Conservation (phyloP, 345 rosid species). For the Mercurialis annua region DNA sequence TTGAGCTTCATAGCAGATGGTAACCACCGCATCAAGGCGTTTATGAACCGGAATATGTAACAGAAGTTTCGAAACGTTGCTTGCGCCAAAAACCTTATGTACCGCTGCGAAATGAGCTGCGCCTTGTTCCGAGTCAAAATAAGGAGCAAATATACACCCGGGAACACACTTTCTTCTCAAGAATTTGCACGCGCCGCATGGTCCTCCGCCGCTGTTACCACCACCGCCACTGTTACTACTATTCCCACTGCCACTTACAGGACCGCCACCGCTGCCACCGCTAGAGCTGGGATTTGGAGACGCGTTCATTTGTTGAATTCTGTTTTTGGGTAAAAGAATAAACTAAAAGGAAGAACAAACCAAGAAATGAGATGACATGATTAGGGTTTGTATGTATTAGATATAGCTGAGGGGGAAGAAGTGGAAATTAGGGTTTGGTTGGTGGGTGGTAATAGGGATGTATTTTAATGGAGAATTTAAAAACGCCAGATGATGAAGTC, state of each 20-base stretch:
- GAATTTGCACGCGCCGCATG: conserved; percentile 36
- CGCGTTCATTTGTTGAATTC: conserved; percentile 42
- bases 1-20: conserved; percentile 32
- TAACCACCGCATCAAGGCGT: conserved; percentile 27
- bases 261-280: conserved; percentile 36
- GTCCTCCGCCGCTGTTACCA: conserved; percentile 13
- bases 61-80: conserved; percentile 32
- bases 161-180: conserved; percentile 33
- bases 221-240: background rate
- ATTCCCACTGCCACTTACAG: conserved; percentile 27
- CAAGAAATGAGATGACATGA: background rate
- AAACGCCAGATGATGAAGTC: conserved; percentile 42
- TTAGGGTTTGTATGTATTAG: conserved; percentile 12
- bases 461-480: conserved; percentile 28
- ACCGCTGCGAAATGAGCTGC: conserved; percentile 37
- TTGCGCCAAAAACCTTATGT: conserved; percentile 35
- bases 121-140: conserved; percentile 35
- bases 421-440: conserved; percentile 46
- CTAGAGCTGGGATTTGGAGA: conserved; percentile 39
- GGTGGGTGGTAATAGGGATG: conserved; percentile 7
- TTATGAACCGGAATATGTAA: conserved; percentile 25
- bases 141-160: conserved; percentile 37
- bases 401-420: background rate
- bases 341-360: background rate
- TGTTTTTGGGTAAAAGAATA: background rate